Evolutionary conservation across 441 rosid species (phyloP).

Genomic region (Erodium moschatum): DNA sequence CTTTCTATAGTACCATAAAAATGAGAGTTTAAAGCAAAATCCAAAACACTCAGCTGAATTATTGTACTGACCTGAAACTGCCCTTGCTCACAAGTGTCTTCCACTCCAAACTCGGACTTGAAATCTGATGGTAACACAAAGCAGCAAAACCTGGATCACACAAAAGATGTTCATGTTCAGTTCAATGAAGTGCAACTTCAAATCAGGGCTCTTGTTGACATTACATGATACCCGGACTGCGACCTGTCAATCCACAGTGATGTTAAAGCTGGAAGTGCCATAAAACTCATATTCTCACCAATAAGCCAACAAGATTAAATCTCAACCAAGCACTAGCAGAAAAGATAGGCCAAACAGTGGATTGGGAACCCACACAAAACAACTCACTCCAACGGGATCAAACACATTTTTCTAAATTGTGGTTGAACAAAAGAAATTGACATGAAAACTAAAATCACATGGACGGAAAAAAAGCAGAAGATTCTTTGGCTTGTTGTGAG

Average conservation of each 20-base stretch:
- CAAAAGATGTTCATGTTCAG: neutral
- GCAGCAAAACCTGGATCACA: slow-evolving; percentile 3
- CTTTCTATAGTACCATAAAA: neutral
- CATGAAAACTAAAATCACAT: neutral
- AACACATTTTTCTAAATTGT: neutral
- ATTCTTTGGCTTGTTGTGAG: neutral
- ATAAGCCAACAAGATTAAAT: neutral
- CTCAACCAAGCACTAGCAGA: too few species aligned
- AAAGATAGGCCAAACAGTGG: neutral
- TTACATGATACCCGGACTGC: neutral
- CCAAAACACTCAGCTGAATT: neutral
- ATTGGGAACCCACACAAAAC: neutral
- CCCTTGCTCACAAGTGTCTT: neutral
- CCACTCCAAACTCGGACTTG: neutral
- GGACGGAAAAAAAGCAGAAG: neutral
- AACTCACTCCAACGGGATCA: neutral
- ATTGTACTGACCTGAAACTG: neutral
- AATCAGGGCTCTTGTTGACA: slow-evolving; percentile 6
- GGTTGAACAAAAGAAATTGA: neutral
- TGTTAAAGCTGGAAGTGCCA: neutral
- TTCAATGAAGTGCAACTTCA: neutral
- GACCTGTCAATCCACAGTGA: neutral
- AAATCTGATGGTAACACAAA: neutral
- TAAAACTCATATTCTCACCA: slow-evolving; percentile 4
- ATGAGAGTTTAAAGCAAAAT: neutral